Evolutionary conservation across 208 protist species (phyloP), one percentile per base, ranked within the genome.

Genomic region (Naegleria fowleri): DNA sequence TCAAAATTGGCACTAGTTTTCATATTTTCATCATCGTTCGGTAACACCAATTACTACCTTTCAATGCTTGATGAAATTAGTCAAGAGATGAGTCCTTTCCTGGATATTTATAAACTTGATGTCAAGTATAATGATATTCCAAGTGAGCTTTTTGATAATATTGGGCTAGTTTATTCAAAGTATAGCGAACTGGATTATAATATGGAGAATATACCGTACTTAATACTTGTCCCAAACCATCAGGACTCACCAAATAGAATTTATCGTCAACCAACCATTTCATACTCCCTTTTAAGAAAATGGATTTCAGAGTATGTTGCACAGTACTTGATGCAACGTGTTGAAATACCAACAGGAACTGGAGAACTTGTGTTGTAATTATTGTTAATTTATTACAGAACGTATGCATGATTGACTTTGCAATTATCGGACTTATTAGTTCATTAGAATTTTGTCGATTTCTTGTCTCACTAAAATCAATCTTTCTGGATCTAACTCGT

Each of bases 381-480:
- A 48, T 48, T 48, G n/a, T 48, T 48, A 48, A 48, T 48, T 48
- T 48, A 48, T 48, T 48, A n/a, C n/a, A n/a, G n/a, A n/a, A n/a
- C n/a, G n/a, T n/a, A n/a, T n/a, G n/a, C n/a, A n/a, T n/a, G n/a
- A n/a, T n/a, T n/a, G n/a, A n/a, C n/a, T 48, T 1, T 48, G 43
- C 1, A 48, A 48, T 48, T 48, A 48, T 7, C 5, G 7, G 43
- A 48, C 43, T 67, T 67, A 67, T 67, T 67, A 13, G 19, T 67
- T 67, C 55, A 67, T 67, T 29, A 48, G 43, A 48, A 67, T 67
- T 67, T 29, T 87, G 29, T 87, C 83, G 51, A 97, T 92, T 88
- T 98, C 96, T 36, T 93, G 91, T 88, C 96, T 92, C 83, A 98
- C 93, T 90, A 96, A 48, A 90, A 96, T 94, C 83, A 98, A 90